phyloP scores from a whole-genome alignment of 495 filamentous ascomycete species.

The Annulohypoxylon maeteangense region DNA sequence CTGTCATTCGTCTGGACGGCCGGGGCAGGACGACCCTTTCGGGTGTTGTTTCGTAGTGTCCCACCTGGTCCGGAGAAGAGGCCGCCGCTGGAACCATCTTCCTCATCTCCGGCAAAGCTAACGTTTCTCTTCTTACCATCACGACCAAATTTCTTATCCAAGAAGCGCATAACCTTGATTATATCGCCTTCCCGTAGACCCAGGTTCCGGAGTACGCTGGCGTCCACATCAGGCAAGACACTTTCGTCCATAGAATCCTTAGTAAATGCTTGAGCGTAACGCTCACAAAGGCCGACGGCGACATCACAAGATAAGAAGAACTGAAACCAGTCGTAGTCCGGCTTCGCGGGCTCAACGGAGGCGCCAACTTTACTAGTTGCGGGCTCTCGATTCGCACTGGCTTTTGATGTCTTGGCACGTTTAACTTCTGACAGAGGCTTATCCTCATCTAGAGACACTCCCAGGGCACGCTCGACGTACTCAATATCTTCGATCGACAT shows the following conservation, averaged over 20 bases:
- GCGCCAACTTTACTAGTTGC: conserved; percentile 54
- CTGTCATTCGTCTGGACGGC: conserved; percentile 83
- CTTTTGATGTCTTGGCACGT: conserved; percentile 51
- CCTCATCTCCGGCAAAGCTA: conserved; percentile 67
- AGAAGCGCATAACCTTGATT: conserved; percentile 87
- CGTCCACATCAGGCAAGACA: conserved; percentile 85
- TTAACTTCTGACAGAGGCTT: conserved; percentile 90
- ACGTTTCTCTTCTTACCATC: conserved; percentile 70
- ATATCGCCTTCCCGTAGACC: conserved; percentile 97
- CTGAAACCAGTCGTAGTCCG: conserved; percentile 97
- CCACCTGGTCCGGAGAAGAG: conserved; percentile 94
- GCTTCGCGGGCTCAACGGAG: conserved; percentile 67
- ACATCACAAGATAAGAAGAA: conserved; percentile 96
- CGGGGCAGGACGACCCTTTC: conserved; percentile 89
- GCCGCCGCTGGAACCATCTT: conserved; percentile 67
- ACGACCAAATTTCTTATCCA: conserved; percentile 84
- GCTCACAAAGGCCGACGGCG: conserved; percentile 88
- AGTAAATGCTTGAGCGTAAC: conserved; percentile 88
- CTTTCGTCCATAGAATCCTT: conserved; percentile 96
- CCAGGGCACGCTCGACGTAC: conserved; percentile 87
- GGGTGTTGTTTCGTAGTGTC: conserved; percentile 89
- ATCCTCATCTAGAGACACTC: conserved; percentile 93
- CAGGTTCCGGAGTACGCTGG: conserved; percentile 81
- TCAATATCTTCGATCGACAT: conserved; percentile 96
- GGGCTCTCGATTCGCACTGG: conserved; percentile 35